phyloP scores from a whole-genome alignment of 306 rosid genomes.

The Mimosa pudica region DNA sequence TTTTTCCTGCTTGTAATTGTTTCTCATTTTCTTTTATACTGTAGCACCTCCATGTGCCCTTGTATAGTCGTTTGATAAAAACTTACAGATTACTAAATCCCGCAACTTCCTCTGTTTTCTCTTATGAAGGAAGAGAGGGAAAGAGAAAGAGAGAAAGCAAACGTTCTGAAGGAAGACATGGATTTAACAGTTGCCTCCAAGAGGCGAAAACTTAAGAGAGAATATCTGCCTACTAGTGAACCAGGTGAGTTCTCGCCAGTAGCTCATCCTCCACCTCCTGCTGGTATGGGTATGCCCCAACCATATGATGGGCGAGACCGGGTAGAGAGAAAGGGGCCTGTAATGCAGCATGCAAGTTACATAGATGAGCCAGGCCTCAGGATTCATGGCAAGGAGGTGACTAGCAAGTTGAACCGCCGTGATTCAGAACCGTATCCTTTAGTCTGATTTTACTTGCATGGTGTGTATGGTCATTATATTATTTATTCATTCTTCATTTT shows the following conservation, averaged over 20 bases:
- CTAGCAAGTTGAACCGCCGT: conserved; percentile 82
- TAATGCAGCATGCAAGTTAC: conserved; percentile 67
- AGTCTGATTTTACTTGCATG: conserved; percentile 4
- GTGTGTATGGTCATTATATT: conserved; percentile 11
- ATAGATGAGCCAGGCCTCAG: conserved; percentile 76
- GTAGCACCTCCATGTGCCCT: not conserved
- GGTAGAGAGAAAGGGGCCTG: conserved; percentile 85
- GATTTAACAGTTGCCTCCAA: conserved; percentile 76
- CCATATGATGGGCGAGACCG: conserved; percentile 88
- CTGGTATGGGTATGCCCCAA: conserved; percentile 60
- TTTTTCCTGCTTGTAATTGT: not conserved
- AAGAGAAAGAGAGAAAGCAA: conserved; percentile 74
- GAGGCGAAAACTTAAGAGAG: conserved; percentile 93
- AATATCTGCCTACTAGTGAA: conserved; percentile 71
- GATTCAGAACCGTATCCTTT: conserved; percentile 94
- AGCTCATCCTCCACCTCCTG: conserved; percentile 69
- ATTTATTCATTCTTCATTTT: conserved; percentile 7
- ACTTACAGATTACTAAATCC: not conserved
- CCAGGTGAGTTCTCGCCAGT: conserved; percentile 95
- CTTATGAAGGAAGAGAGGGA: conserved; percentile 56
- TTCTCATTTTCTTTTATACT: not conserved
- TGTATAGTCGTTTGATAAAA: conserved; percentile 18
- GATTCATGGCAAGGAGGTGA: conserved; percentile 81
- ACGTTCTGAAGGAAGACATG: conserved; percentile 75
- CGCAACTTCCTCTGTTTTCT: conserved; percentile 21